Base-by-base conservation (phyloP, 495 filamentous ascomycete genomes). In the Podospora sp. region DNA sequence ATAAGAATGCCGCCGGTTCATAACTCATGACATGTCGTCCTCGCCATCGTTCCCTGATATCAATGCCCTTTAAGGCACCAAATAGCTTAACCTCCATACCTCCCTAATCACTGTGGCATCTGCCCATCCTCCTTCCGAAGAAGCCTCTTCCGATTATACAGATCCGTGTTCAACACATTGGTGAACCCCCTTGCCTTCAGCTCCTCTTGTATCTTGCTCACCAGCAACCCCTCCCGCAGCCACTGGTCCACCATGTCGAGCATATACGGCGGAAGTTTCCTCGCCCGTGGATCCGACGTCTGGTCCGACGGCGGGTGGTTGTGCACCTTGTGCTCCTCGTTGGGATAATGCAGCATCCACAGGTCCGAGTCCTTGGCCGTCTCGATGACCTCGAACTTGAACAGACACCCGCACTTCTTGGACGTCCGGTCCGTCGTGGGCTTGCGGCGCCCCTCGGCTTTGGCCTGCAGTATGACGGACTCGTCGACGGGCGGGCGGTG, bases 331-430 rank as follows among this genome's bases (percentile, higher is more conserved):
- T 78, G 75, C 65, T 77, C 75, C 62, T 72, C 71, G 63, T 77
- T 77, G 29, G 76, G 73, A 25, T 78, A 78, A 61, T 78, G 76
- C 40, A 78, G 68, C 59, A 73, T 65, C 75, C 73, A 78, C 18
- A 76, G 55, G 63, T 78, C 76, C 18, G 67, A 69, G 22, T 75
- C 76, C 51, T 68, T 67, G 25, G 69, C 62, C 27, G 75, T 75
- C 72, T 78, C 76, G 33, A 78, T 67, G 12, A 74, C 72, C 72
- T 78, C 76, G 27, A 78, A 78, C 68, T 73, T 73, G 66, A 78
- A 78, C 53, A 71, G 55, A 40, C 76, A 78, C 51, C 75, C 76
- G 69, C 76, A 78, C 60, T 78, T 78, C 63, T 78, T 78, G 25
- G 68, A 72, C 0, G 72, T 50, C 35, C 76, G 73, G 67, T 78